These are phyloP conservation scores for Capronia epimyces DNA, from an alignment of 2,329 filamentous ascomycete species.

Conservation along the genomic window DNA sequence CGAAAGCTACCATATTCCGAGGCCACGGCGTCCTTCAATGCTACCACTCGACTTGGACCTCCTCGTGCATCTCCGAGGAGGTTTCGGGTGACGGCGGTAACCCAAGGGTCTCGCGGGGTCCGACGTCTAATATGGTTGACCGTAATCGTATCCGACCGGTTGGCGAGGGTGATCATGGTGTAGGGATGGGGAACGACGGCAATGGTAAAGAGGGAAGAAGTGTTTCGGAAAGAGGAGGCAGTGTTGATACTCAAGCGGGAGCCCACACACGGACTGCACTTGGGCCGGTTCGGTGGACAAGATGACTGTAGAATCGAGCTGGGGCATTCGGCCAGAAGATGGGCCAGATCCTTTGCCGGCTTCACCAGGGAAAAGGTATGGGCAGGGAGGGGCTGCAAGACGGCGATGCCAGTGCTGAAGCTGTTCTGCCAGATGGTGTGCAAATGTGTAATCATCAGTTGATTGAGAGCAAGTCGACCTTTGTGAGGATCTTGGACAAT, in stretches of 20 bases:
- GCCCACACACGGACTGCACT: constrained; percentile 68
- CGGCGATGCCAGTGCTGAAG: constrained; percentile 69
- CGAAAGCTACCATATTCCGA: constrained; percentile 58
- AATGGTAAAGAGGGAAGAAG: constrained; percentile 68
- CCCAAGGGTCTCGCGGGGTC: constrained; percentile 72
- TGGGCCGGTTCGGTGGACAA: constrained; percentile 74
- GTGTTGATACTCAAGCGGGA: constrained; percentile 63
- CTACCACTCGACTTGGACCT: constrained; percentile 60
- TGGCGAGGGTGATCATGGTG: constrained; percentile 66
- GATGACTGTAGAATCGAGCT: constrained; percentile 65
- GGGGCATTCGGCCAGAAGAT: constrained; percentile 69
- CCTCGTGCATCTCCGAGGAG: constrained; percentile 60
- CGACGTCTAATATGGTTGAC: constrained; percentile 61
- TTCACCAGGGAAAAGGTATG: constrained; percentile 68
- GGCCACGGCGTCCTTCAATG: constrained; percentile 77
- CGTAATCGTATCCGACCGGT: constrained; percentile 56
- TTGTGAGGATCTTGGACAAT: constrained; percentile 53
- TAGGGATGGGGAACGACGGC: constrained; percentile 88
- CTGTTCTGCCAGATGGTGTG: constrained; percentile 78
- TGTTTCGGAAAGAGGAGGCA: constrained; percentile 64
- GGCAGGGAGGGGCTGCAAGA: constrained; percentile 72
- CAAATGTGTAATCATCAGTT: constrained; percentile 77
- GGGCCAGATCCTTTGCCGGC: constrained; percentile 66
- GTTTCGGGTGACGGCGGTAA: constrained; percentile 64
- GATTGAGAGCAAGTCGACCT: constrained; percentile 62